Evolutionary conservation across 805 yeast genomes (phyloP).

Genomic region (Hanseniaspora hatyaiensis): DNA sequence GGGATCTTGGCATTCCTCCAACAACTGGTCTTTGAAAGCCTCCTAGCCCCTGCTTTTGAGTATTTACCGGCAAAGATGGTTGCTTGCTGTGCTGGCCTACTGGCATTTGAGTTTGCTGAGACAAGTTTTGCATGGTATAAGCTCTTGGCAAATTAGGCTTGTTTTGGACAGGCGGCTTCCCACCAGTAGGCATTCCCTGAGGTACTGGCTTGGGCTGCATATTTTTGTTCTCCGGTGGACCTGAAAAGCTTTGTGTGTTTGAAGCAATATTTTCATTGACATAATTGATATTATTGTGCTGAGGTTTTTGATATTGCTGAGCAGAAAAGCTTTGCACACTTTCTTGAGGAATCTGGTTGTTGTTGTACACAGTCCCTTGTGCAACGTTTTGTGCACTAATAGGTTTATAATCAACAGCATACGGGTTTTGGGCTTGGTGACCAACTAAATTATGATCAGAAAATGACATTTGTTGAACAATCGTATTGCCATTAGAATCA

Average conservation of each 20-base stretch:
- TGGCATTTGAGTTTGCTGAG: not conserved
- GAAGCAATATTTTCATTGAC: not conserved
- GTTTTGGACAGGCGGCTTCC: not conserved
- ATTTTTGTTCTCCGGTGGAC: not conserved
- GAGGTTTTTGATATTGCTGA: not conserved
- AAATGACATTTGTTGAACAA: too few relatives aligned
- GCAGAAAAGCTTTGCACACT: not conserved
- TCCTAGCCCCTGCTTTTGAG: too few relatives aligned
- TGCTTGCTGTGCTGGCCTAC: not conserved
- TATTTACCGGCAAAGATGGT: not conserved
- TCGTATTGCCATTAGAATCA: not conserved
- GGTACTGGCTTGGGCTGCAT: not conserved
- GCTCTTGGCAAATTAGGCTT: conserved; percentile 12
- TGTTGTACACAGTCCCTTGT: too few relatives aligned
- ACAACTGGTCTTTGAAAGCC: conserved; percentile 4
- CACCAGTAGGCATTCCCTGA: conserved; percentile 1
- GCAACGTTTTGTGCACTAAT: too few relatives aligned
- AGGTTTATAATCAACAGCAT: too few relatives aligned
- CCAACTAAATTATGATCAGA: too few relatives aligned
- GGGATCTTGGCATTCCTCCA: conserved; percentile 10
- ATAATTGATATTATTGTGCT: not conserved
- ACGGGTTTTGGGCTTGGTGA: too few relatives aligned
- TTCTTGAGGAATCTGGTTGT: not conserved
- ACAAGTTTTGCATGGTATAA: conserved; percentile 12
- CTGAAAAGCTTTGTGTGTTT: not conserved